Conservation (phyloP, 768 basidiomycete species). For the Lactarius indigo region DNA sequence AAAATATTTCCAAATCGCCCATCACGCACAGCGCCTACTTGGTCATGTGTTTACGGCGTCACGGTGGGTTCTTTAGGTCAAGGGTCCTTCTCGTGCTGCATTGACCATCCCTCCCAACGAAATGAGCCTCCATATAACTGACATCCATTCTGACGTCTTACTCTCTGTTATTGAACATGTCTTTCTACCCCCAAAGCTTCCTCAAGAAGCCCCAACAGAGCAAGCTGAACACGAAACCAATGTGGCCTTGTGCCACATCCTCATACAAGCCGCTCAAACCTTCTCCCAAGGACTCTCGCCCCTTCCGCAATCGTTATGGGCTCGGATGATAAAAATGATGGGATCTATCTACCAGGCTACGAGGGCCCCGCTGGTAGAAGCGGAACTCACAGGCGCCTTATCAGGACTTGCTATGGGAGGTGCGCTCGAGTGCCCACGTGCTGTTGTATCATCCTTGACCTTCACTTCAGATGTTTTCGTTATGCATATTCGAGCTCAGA, state of each 20-base stretch:
- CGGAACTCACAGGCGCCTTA: neutral
- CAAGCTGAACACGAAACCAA: neutral
- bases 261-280: neutral
- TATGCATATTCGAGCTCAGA: constrained; percentile 14
- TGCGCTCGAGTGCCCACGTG: neutral
- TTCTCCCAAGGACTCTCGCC: neutral
- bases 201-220: constrained; percentile 2
- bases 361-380: neutral
- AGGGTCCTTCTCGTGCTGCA: neutral
- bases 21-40: neutral
- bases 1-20: no score
- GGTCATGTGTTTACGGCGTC: neutral
- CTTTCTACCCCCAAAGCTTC: constrained; percentile 19
- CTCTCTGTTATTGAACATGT: constrained; percentile 13
- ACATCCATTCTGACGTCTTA: neutral
- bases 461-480: constrained; percentile 3
- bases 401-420: constrained; percentile 1
- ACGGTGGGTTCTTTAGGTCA: no score
- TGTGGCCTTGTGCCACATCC: constrained; percentile 5
- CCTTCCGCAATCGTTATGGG: neutral
- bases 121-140: neutral
- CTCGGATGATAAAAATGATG: constrained; percentile 8
- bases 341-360: neutral
- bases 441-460: no score
- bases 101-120: neutral